phyloP scores from a whole-genome alignment of 148 eudicot species.

The Cornus kousa region DNA sequence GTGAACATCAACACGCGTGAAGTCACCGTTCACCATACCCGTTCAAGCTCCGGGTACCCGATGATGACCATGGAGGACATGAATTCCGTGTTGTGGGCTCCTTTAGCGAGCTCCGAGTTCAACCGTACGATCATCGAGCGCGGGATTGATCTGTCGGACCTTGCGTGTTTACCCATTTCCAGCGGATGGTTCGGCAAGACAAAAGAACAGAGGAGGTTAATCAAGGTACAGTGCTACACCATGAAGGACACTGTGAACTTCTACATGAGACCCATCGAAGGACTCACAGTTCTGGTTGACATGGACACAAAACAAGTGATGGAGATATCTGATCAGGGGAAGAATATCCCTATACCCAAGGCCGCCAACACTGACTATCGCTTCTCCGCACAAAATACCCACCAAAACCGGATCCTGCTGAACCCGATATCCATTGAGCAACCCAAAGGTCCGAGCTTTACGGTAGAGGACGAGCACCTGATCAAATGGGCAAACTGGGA shows the following conservation, averaged over 20 bases:
- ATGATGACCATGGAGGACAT: slow-evolving; percentile 91
- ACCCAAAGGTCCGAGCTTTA: slow-evolving; percentile 85
- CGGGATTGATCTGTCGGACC: slow-evolving; percentile 69
- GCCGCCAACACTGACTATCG: slow-evolving; percentile 87
- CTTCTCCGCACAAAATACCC: slow-evolving; percentile 39
- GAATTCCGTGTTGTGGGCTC: slow-evolving; percentile 59
- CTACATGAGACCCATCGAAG: slow-evolving; percentile 98
- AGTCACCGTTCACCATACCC: slow-evolving; percentile 36
- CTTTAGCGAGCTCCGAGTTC: slow-evolving; percentile 58
- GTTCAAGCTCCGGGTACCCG: slow-evolving; percentile 63
- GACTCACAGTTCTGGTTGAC: slow-evolving; percentile 77
- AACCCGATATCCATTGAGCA: slow-evolving; percentile 94
- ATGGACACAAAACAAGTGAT: slow-evolving; percentile 71
- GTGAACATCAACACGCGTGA: slow-evolving; percentile 49
- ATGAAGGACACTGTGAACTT: slow-evolving; percentile 74
- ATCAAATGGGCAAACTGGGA: slow-evolving; percentile 98
- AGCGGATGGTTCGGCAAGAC: slow-evolving; percentile 79
- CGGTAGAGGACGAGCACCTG: slow-evolving; percentile 48
- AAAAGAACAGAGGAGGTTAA: slow-evolving; percentile 72
- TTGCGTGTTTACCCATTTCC: slow-evolving; percentile 83
- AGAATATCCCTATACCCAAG: slow-evolving; percentile 67
- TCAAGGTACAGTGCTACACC: slow-evolving; percentile 85
- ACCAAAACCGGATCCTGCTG: slow-evolving; percentile 26
- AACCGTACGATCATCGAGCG: slow-evolving; percentile 70
- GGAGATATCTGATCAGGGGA: slow-evolving; percentile 60